A percentile compares a stretch with the other conserved stretches of the same genome.
Evolutionary conservation across 2,329 filamentous ascomycete genomes (phyloP).

Genomic region (Westerdykella ornata): DNA sequence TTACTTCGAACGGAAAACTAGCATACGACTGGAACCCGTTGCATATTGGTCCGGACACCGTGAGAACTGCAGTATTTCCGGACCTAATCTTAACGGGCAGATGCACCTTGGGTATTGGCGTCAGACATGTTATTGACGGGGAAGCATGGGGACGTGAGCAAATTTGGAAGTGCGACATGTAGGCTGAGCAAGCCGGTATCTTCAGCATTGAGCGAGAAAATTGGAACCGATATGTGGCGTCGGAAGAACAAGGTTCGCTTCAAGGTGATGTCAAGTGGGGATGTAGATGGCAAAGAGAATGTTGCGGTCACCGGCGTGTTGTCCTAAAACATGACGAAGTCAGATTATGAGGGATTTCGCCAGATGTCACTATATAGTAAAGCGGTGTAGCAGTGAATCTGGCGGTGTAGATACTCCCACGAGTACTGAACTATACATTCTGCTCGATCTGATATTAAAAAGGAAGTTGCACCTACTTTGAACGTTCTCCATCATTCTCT

Average conservation of each 20-base stretch:
- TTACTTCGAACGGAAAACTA: too few relatives aligned
- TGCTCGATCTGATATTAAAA: too few relatives aligned
- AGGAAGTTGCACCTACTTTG: too few relatives aligned
- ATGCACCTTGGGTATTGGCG: constrained; percentile 10
- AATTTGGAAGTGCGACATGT: constrained; percentile 9
- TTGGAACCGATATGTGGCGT: constrained; percentile 12
- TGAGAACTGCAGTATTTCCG: constrained; percentile 8
- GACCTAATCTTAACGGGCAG: constrained; percentile 10
- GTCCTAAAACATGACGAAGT: not conserved
- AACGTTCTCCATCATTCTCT: too few relatives aligned
- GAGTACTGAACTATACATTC: too few relatives aligned
- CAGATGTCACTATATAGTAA: too few relatives aligned
- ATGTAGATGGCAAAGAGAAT: constrained; percentile 4
- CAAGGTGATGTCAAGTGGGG: constrained; percentile 3
- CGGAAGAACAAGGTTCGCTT: constrained; percentile 6
- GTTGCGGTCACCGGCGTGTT: constrained; percentile 4
- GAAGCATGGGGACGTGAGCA: constrained; percentile 7
- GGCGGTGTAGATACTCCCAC: too few relatives aligned
- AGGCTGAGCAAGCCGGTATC: constrained; percentile 10
- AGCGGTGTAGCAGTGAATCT: too few relatives aligned
- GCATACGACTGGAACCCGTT: constrained; percentile 10
- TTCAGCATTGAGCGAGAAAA: constrained; percentile 5
- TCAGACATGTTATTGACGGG: constrained; percentile 10
- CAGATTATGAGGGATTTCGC: not conserved
- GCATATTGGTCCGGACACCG: constrained; percentile 10